Conservation (phyloP, 441 rosid species). For the Pelargonium cotyledonis region DNA sequence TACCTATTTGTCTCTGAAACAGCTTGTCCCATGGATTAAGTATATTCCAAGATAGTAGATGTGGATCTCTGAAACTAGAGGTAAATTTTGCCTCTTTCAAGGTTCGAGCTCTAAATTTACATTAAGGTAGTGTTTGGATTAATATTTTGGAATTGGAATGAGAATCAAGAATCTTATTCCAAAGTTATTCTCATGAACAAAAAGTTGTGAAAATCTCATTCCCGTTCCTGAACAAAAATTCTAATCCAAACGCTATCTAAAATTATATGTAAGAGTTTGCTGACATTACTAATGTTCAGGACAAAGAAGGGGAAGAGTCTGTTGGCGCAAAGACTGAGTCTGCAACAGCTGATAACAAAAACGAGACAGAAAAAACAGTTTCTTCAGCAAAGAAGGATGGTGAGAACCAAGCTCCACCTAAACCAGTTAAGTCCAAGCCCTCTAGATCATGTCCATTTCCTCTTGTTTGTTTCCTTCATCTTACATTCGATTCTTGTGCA, state of each 20-base stretch:
- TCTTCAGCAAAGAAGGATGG: slow-evolving; percentile 16
- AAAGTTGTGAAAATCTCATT: too few species aligned
- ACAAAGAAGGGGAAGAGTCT: slow-evolving; percentile 16
- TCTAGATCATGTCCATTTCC: background rate
- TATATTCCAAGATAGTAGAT: slow-evolving; percentile 22
- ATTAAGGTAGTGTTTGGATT: too few species aligned
- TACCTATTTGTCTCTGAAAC: background rate
- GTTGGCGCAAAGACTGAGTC: slow-evolving; percentile 17
- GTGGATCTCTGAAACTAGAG: background rate
- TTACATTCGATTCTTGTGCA: slow-evolving; percentile 15
- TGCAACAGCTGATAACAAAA: slow-evolving; percentile 16
- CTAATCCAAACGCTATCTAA: too few species aligned
- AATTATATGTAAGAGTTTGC: too few species aligned
- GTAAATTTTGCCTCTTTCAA: background rate
- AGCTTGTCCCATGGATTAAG: slow-evolving; percentile 26
- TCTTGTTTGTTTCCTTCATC: too few species aligned
- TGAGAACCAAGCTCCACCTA: slow-evolving; percentile 21
- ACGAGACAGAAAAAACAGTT: slow-evolving; percentile 7
- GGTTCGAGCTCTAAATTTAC: background rate
- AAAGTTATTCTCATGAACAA: too few species aligned
- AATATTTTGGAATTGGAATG: too few species aligned
- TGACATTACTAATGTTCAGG: background rate
- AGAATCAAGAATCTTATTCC: too few species aligned
- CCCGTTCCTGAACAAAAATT: too few species aligned
- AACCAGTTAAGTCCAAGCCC: slow-evolving; percentile 14